Conservation (phyloP, 2,329 filamentous ascomycete genomes). For the Pezicula rhizophila region DNA sequence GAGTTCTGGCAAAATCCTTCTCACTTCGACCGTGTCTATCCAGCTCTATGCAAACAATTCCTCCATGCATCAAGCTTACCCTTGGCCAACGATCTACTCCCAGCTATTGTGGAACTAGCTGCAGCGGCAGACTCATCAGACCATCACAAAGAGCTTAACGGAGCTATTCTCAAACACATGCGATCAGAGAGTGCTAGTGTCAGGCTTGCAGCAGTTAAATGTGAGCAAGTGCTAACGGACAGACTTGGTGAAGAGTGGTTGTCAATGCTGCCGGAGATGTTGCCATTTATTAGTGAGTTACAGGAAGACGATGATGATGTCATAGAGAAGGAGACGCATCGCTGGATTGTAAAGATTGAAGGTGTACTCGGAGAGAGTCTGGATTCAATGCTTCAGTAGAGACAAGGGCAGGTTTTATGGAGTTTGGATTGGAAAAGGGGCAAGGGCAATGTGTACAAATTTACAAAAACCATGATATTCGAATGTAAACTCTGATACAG, state of each 20-base stretch:
- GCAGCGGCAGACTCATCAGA: constrained; percentile 76
- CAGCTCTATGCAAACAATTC: constrained; percentile 64
- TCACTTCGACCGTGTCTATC: constrained; percentile 71
- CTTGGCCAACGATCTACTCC: constrained; percentile 52
- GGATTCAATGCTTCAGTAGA: constrained; percentile 82
- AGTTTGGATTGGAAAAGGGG: constrained; percentile 1
- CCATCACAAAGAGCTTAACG: constrained; percentile 87
- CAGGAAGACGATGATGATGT: constrained; percentile 94
- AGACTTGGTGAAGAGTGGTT: constrained; percentile 91
- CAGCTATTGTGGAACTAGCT: constrained; percentile 74
- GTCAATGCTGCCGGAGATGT: constrained; percentile 83
- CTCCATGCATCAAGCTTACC: constrained; percentile 39
- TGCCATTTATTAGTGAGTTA: constrained; percentile 91
- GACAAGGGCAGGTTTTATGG: background rate
- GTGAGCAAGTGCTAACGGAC: constrained; percentile 74
- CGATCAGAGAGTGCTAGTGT: constrained; percentile 66
- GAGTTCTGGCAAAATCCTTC: constrained; percentile 92
- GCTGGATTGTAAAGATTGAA: constrained; percentile 89
- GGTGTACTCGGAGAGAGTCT: constrained; percentile 82
- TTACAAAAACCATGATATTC: no score
- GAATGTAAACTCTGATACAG: no score
- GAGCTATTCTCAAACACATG: constrained; percentile 69
- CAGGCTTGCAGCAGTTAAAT: constrained; percentile 74
- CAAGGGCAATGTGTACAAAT: no score
- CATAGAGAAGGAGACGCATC: constrained; percentile 82